Base-by-base conservation (phyloP, 208 protist genomes). In the Willaertia magna region DNA sequence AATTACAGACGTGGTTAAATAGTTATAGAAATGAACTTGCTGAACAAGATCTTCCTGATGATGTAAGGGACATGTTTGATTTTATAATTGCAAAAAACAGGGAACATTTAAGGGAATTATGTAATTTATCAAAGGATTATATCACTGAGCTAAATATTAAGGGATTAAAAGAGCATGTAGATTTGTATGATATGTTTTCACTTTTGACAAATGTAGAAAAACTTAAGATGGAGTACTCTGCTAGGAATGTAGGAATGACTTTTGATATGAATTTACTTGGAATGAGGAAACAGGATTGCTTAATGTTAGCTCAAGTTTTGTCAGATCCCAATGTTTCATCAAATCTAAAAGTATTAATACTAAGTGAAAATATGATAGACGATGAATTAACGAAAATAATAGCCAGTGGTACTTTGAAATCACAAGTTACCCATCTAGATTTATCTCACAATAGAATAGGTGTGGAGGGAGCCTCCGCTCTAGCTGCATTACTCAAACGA, bases 361-460 rank as follows among this genome's bases (percentile, higher is more conserved):
- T 79, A n/a, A 14, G 39, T 12, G 74, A 79, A 47, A 79, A 79
- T n/a, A 47, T 22, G 20, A 79, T 79, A 3, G 74, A 79, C 47
- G 74, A 79, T 79, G 42, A 79, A 1, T 12, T 47, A 30, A 22
- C n/a, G 16, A 16, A 79, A 79, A 79, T 79, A 7, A 26, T 79
- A 34, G 42, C n/a, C 16, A 47, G 40, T 30, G 74, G 74, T 47
- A 14, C 47, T 47, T 22, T 47, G 22, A 9, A 79, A 47, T 14
- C 34, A 43, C 0, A 39, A 48, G n/a, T 79, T 11, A 43, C 34
- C 1, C 14, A 47, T 30, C n/a, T 79, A n/a, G 74, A 79, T 79
- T 79, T 79, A 34, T 79, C 74, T 47, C 74, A 79, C 74, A 79
- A 79, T n/a, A 79, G n/a, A 14, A 79, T 79, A 34, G n/a, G 40